Evolutionary conservation across 2,329 filamentous ascomycete species (phyloP).

Genomic region (Diaporthe nobilis): DNA sequence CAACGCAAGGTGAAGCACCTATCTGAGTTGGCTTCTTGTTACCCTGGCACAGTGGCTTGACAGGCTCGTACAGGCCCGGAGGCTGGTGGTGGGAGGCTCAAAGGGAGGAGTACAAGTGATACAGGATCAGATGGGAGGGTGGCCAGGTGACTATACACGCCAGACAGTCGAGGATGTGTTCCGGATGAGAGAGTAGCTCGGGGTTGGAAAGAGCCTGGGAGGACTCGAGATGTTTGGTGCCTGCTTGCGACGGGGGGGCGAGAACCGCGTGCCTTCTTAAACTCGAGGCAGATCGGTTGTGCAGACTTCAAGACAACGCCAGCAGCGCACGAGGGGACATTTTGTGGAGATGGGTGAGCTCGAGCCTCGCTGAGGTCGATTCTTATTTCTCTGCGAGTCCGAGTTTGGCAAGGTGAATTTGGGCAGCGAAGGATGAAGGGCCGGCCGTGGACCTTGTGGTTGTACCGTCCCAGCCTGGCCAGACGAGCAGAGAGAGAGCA

Average conservation of each 20-base stretch:
- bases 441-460: slow-evolving; percentile 38
- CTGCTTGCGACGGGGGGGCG: slow-evolving; percentile 40
- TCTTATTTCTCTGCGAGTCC: slow-evolving; percentile 44
- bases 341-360: slow-evolving; percentile 53
- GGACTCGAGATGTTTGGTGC: slow-evolving; percentile 40
- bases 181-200: slow-evolving; percentile 11
- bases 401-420: slow-evolving; percentile 40
- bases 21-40: slow-evolving; percentile 39
- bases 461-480: slow-evolving; percentile 38
- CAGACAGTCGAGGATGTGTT: slow-evolving; percentile 34
- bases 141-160: slow-evolving; percentile 29
- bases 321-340: slow-evolving; percentile 51
- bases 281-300: slow-evolving; percentile 52
- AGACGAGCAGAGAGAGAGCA: slow-evolving; percentile 23
- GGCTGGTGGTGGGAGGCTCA: slow-evolving; percentile 42
- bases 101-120: slow-evolving; percentile 42
- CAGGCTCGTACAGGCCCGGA: slow-evolving; percentile 42
- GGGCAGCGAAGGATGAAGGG: slow-evolving; percentile 36
- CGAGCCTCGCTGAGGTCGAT: slow-evolving; percentile 47
- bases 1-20: slow-evolving; percentile 40
- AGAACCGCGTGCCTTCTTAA: slow-evolving; percentile 47
- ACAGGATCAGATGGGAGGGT: slow-evolving; percentile 38
- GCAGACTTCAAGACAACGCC: slow-evolving; percentile 61
- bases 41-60: slow-evolving; percentile 44
- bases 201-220: slow-evolving; percentile 29